Conservation (phyloP, 495 filamentous ascomycete species). For the Neurospora sp. region DNA sequence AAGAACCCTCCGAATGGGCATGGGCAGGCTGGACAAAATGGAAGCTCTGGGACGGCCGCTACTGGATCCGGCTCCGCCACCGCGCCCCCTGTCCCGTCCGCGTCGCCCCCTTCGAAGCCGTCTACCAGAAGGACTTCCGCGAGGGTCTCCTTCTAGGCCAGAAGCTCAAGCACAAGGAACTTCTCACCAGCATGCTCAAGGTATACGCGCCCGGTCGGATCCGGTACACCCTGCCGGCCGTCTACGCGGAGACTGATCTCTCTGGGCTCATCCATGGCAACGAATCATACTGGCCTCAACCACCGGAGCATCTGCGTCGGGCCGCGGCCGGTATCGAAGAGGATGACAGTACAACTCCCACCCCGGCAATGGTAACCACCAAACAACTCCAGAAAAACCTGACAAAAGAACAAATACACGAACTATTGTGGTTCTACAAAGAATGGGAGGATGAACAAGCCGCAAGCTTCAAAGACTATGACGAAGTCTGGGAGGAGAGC, state of each 20-base stretch:
- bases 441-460: not conserved
- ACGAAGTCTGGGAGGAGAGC: not conserved
- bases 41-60: conserved; percentile 70
- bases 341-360: not conserved
- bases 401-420: not conserved
- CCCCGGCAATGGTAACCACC: not conserved
- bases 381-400: not conserved
- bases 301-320: not conserved
- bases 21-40: conserved; percentile 26
- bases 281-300: conserved; percentile 12
- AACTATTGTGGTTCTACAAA: not conserved
- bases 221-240: conserved; percentile 43
- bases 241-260: conserved; percentile 27
- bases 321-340: not conserved
- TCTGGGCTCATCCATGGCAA: conserved; percentile 4
- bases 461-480: not conserved
- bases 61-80: conserved; percentile 60
- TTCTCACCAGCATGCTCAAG: conserved; percentile 25
- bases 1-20: conserved; percentile 2
- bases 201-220: conserved; percentile 39
- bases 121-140: conserved; percentile 39
- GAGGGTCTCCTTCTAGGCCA: conserved; percentile 25
- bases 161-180: conserved; percentile 5
- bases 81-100: conserved; percentile 25
- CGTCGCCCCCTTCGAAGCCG: conserved; percentile 40